Evolutionary conservation across 2,329 filamentous ascomycete genomes (phyloP).

Genomic region (Didymella lethalis): DNA sequence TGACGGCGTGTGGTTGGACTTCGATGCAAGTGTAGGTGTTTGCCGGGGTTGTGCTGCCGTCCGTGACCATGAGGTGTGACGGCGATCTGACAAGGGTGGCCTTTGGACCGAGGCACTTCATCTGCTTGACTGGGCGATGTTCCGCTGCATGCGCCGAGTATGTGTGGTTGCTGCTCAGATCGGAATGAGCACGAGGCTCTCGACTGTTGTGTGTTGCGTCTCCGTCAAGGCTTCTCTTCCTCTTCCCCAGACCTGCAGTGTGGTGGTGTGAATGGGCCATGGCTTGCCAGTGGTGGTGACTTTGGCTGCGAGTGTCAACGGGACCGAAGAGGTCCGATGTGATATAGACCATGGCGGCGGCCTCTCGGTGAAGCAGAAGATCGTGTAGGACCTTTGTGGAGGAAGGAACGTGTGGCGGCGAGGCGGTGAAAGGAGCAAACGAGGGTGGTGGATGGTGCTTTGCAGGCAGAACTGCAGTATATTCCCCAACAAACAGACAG

Average conservation of each 20-base stretch:
- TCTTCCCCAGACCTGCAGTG: conserved; percentile 38
- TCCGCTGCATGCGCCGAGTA: conserved; percentile 28
- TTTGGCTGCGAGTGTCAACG: conserved; percentile 21
- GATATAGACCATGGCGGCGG: conserved; percentile 46
- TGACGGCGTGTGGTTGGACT: conserved; percentile 18
- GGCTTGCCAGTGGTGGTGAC: conserved; percentile 24
- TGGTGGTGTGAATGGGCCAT: conserved; percentile 34
- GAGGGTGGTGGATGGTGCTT: not conserved
- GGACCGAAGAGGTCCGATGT: conserved; percentile 47
- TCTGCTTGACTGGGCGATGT: conserved; percentile 43
- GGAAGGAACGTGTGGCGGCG: conserved; percentile 23
- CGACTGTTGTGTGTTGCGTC: conserved; percentile 11
- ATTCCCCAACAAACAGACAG: not conserved
- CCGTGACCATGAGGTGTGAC: conserved; percentile 47
- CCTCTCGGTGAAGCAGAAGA: conserved; percentile 23
- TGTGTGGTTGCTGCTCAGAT: conserved; percentile 26
- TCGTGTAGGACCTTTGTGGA: conserved; percentile 11
- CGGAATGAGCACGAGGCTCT: conserved; percentile 14
- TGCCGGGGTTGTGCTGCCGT: conserved; percentile 16
- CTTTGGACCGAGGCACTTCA: conserved; percentile 37
- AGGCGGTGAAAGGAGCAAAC: conserved; percentile 12
- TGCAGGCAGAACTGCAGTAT: not conserved
- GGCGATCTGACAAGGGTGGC: conserved; percentile 35
- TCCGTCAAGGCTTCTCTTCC: conserved; percentile 37
- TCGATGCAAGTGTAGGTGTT: not conserved